These are phyloP conservation scores for Saccharomyces hybrid DNA, from an alignment of 1,139 yeast genomes.

Conservation along the genomic window DNA sequence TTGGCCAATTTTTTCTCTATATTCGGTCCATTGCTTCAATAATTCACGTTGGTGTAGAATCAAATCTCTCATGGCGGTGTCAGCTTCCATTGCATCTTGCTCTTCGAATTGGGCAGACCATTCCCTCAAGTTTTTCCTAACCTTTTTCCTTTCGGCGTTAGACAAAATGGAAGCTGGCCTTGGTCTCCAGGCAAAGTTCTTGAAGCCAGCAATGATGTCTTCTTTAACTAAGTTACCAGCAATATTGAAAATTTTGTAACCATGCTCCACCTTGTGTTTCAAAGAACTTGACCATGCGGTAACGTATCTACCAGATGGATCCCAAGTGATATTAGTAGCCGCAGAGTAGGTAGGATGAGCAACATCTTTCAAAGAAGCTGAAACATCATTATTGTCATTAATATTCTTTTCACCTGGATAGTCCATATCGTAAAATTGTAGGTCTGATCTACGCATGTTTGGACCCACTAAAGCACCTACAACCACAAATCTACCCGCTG, in stretches of 20 bases:
- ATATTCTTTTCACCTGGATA: conserved; percentile 58
- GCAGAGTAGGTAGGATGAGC: conserved; percentile 64
- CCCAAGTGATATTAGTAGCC: conserved; percentile 86
- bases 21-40: conserved; percentile 78
- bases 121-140: conserved; percentile 81
- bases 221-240: conserved; percentile 72
- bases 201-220: conserved; percentile 74
- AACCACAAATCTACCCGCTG: conserved; percentile 84
- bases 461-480: conserved; percentile 64
- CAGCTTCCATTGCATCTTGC: conserved; percentile 93
- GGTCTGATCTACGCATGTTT: conserved; percentile 45
- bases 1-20: conserved; percentile 42
- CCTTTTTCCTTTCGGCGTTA: conserved; percentile 74
- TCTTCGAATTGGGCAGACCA: conserved; percentile 92
- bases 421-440: conserved; percentile 83
- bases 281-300: conserved; percentile 84
- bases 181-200: conserved; percentile 94
- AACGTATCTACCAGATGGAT: conserved; percentile 87
- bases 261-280: conserved; percentile 83
- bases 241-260: conserved; percentile 80
- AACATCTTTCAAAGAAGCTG: conserved; percentile 56
- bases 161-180: conserved; percentile 77
- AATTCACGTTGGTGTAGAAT: conserved; percentile 78
- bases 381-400: conserved; percentile 30
- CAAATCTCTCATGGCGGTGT: conserved; percentile 84